Conservation (phyloP, 257 asterid genomes). For the Rehmannia glutinosa region DNA sequence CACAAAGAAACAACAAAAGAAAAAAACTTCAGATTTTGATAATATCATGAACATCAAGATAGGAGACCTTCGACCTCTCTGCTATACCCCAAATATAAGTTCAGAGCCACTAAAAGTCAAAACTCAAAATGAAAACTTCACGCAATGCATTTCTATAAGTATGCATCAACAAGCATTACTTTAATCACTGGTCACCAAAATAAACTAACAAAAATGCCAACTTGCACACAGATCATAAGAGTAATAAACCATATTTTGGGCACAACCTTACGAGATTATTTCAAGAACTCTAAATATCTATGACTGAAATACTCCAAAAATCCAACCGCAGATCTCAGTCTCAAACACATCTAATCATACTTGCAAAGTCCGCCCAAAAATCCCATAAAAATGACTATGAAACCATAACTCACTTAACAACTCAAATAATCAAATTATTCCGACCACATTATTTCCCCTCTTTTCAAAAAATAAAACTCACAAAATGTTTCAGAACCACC, state of each 20-base stretch:
- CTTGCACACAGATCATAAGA: conserved; percentile 8
- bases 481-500: not conserved
- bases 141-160: not conserved
- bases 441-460: not conserved
- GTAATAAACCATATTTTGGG: not conserved
- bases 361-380: not conserved
- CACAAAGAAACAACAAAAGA: not conserved
- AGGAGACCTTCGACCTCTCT: not conserved
- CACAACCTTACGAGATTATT: conserved; percentile 8
- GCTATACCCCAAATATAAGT: not conserved
- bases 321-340: conserved; percentile 35
- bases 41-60: not conserved
- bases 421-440: not conserved
- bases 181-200: not conserved
- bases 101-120: conserved; percentile 1
- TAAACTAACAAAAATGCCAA: conserved; percentile 13
- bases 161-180: not conserved
- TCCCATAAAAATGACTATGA: conserved; percentile 2
- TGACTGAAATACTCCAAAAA: not conserved
- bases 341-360: conserved; percentile 13
- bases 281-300: not conserved
- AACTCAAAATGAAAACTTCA: not conserved
- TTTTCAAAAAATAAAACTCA: not conserved
- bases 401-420: not conserved
- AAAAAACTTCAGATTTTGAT: not conserved